Conservation (phyloP, 306 rosid genomes). For the Quercus alba region DNA sequence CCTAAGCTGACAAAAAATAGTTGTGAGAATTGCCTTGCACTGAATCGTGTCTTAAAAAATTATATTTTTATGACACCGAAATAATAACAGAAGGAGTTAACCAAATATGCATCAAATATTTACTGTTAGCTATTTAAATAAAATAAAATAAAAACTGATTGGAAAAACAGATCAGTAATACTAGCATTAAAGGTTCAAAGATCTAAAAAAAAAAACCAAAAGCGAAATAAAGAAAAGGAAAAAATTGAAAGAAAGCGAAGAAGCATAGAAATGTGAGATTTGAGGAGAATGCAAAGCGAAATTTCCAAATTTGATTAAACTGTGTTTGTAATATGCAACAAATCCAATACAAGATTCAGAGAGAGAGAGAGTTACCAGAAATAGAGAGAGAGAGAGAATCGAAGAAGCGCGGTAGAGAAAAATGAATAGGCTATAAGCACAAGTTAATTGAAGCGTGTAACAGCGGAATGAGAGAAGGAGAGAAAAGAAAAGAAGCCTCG, state of each 20-base stretch:
- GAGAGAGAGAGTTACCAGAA: neutral
- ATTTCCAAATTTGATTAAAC: neutral
- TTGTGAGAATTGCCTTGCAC: neutral
- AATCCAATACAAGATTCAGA: neutral
- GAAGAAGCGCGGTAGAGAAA: neutral
- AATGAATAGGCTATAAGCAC: neutral
- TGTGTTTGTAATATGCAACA: neutral
- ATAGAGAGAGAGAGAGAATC: neutral
- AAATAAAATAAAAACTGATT: neutral
- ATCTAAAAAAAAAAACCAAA: neutral
- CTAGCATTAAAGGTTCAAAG: neutral
- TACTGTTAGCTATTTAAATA: neutral
- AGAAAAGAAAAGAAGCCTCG: constrained; percentile 6
- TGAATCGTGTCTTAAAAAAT: neutral
- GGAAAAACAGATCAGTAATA: neutral
- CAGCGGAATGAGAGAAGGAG: neutral
- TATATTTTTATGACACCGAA: neutral
- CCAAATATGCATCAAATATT: neutral
- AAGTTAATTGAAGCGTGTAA: neutral
- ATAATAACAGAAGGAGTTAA: neutral
- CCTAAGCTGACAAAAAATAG: neutral
- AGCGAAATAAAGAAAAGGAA: neutral
- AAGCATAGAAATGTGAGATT: neutral
- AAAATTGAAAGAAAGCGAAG: neutral
- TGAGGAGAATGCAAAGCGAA: neutral